These are phyloP conservation scores for Mycosphaerella arachidis DNA, from an alignment of 2,329 filamentous ascomycete genomes.

Conservation along the genomic window DNA sequence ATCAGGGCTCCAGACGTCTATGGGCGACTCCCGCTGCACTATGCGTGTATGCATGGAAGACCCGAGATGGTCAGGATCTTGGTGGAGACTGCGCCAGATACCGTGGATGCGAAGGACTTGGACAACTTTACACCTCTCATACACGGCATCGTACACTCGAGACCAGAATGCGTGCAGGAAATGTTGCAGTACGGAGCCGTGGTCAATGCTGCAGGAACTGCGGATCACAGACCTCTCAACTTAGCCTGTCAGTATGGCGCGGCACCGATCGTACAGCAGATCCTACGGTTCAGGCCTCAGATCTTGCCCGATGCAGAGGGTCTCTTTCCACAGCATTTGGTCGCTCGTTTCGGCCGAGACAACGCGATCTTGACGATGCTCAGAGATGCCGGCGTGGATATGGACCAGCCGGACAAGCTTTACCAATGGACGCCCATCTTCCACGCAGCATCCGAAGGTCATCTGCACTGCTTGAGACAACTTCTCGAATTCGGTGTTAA, in stretches of 20 bases:
- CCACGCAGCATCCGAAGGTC: conserved; percentile 93
- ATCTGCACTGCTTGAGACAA: conserved; percentile 78
- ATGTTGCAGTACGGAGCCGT: conserved; percentile 75
- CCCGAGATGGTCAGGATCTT: conserved; percentile 50
- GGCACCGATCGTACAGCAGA: conserved; percentile 73
- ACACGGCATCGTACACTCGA: conserved; percentile 86
- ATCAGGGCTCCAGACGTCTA: conserved; percentile 85
- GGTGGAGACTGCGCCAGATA: conserved; percentile 54
- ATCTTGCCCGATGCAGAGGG: conserved; percentile 95
- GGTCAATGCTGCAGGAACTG: conserved; percentile 77
- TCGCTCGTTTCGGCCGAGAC: conserved; percentile 80
- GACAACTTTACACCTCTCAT: conserved; percentile 97
- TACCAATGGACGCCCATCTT: conserved; percentile 97
- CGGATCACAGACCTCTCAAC: conserved; percentile 91
- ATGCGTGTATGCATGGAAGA: conserved; percentile 90
- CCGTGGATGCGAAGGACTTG: conserved; percentile 84
- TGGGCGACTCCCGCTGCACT: conserved; percentile 86
- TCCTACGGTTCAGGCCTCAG: conserved; percentile 72
- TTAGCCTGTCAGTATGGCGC: conserved; percentile 92
- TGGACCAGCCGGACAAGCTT: conserved; percentile 89
- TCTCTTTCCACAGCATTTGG: conserved; percentile 92
- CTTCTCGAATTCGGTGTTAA: conserved; percentile 76
- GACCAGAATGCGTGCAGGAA: conserved; percentile 72
- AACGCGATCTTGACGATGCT: conserved; percentile 75
- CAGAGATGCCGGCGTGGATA: conserved; percentile 78